phyloP scores from a whole-genome alignment of 1,284 basidiomycete genomes.

The Moesziomyces globuligerus region DNA sequence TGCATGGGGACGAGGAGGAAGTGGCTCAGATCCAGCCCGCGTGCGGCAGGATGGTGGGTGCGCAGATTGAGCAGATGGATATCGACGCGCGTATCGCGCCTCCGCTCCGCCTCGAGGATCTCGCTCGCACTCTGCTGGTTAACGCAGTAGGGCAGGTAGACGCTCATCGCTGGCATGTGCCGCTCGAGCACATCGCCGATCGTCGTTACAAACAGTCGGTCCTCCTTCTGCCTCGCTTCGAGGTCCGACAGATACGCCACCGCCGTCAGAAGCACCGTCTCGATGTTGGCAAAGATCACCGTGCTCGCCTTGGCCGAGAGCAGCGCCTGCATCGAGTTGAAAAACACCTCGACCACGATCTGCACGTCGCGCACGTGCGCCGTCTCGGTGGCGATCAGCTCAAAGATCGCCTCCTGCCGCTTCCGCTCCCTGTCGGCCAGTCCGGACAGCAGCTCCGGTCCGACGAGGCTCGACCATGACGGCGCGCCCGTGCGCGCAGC shows the following conservation, averaged over 20 bases:
- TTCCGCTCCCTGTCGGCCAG: slow-evolving; percentile 93
- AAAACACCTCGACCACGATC: slow-evolving; percentile 74
- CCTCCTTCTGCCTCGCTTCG: slow-evolving; percentile 88
- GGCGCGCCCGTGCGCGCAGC: slow-evolving; percentile 62
- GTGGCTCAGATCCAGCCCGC: slow-evolving; percentile 87
- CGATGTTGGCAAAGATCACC: slow-evolving; percentile 90
- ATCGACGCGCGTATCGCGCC: slow-evolving; percentile 76
- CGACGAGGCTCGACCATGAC: slow-evolving; percentile 91
- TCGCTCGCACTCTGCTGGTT: slow-evolving; percentile 85
- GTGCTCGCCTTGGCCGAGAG: slow-evolving; percentile 81
- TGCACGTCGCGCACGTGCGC: slow-evolving; percentile 98
- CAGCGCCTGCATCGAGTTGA: slow-evolving; percentile 77
- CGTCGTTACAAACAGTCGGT: slow-evolving; percentile 84
- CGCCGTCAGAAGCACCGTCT: slow-evolving; percentile 71
- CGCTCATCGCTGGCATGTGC: slow-evolving; percentile 79
- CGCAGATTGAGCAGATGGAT: slow-evolving; percentile 79
- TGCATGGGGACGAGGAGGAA: slow-evolving; percentile 95
- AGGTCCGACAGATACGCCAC: slow-evolving; percentile 71
- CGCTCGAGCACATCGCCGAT: slow-evolving; percentile 85
- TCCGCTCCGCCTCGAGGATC: slow-evolving; percentile 79
- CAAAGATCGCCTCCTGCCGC: slow-evolving; percentile 98
- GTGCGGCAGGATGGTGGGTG: slow-evolving; percentile 77
- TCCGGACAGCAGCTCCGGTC: slow-evolving; percentile 78
- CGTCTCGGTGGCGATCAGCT: slow-evolving; percentile 96
- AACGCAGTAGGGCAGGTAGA: slow-evolving; percentile 90